Evolutionary conservation across 441 rosid genomes (phyloP), one percentile per base, ranked within the genome.

Genomic region (Gossypium lobatum): DNA sequence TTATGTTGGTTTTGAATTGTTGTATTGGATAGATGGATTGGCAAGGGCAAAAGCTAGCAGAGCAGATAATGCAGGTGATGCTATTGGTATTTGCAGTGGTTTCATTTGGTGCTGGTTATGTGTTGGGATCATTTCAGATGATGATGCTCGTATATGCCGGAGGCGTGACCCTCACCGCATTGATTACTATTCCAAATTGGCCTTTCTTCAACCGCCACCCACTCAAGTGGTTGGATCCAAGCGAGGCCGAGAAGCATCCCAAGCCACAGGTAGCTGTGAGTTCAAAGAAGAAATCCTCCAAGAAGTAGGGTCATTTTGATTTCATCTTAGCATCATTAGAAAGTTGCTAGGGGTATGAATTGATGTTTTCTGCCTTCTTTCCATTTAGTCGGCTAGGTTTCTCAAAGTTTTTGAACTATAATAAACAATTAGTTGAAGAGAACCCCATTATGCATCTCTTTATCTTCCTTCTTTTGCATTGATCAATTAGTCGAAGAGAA

Each of bases 31-130:
- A 79, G 77, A 93, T 93, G 99, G 98, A 95, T 84, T 95, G 99
- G 99, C 92, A 95, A 87, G 98, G 99, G 20, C 98, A 95, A 75
- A 95, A 91, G 86, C 71, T 89, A 18, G 90, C 95, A 13, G 98
- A 95, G 93, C 95, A 87, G 79, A 76, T 91, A 81, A 91, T 95
- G 98, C 98, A 93, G 85, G 84, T 90, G 28, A 5, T 91, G 87
- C 84, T 95, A 11, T 34, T 95, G 78, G 89, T 78, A n/a, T 88
- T 83, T 0, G 93, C 92, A 3, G 87, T 80, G 20, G 85, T 74
- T 61, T 88, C 95, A 0, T 82, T 88, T 17, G 78, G 76, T 17
- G 66, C 79, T 0, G 96, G 98, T 13, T 88, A 86, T 53, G 3
- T 79, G 0, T 75, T 80, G 76, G 90, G 82, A 16, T 91, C 99